Base-by-base conservation (phyloP, 805 yeast genomes). In the Yamadazyma scolyti region DNA sequence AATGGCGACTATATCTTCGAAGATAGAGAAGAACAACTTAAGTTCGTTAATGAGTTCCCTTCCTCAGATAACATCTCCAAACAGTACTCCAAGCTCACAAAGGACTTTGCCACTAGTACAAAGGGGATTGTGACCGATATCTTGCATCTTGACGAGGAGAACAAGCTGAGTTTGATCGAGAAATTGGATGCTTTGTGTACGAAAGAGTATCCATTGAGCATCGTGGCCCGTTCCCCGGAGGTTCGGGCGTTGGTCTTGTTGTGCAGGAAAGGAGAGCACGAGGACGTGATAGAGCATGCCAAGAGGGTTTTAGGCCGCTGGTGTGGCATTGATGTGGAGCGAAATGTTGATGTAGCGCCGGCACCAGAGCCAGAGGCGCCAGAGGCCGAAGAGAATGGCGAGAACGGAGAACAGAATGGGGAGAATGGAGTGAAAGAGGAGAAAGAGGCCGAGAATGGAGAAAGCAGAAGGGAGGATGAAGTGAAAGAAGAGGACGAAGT, bases 1-100 rank as follows among this genome's bases (percentile, higher is more conserved):
- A 31, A 32, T 17, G 65, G 63, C 2, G 54, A 65, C 42, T 63
- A 51, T 39, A 58, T 65, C 3, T 65, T 52, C 37, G 65, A 61
- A 8, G 43, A 52, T 20, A 50, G 47, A 25, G 31, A 43, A 16
- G 56, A 59, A 16, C 68, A 65, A 38, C 34, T 26, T 4, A 26
- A 45, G 20, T 56, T 61, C 23, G 40, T 36, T 11, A 30, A 37
- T 3, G 42, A 44, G 6, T 50, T 61, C 22, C 65, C 64, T 3
- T 20, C 33, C 2, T 49, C 56, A 3, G 32, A 44, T 2, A 46
- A 41, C 15, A 44, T 63, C 11, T 43, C 42, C 16, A 39, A 42
- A 5, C 33, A 44, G 5, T 47, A 58, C 27, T 42, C 42, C 12
- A 39, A 39, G 15, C 24, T 42, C 1, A 44, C 46, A 27, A 21